Base-by-base conservation (phyloP, 2,329 filamentous ascomycete genomes). In the Ophiosphaerella herpotricha region DNA sequence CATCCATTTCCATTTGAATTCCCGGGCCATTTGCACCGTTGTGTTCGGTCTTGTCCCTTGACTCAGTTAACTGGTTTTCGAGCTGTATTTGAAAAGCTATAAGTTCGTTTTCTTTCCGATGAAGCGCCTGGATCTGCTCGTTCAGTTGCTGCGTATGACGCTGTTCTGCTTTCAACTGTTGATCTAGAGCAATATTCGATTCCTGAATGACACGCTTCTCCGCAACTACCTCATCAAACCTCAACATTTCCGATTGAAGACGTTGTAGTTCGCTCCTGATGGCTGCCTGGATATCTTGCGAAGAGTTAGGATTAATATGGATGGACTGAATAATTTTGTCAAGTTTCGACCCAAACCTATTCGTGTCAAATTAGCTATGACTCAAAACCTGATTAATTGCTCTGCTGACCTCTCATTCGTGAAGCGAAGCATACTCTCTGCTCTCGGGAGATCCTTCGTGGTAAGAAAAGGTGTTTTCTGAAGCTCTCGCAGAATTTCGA, bases 351-450 rank as follows among this genome's bases (percentile, higher is more conserved):
- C 57, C 46, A 11, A 69, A 34, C 4, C 66, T 69, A 7, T 41
- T 12, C 3, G 4, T 12, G 8, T 1, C 34, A 38, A 29, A 2
- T 67, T 26, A 63, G 47, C 14, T 42, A 11, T 13, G 18, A 9
- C 4, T 16, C 16, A 16, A 42, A 5, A 4, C 4, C n/a, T n/a
- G n/a, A 18, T 31, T 14, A n/a, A 2, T 31, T 4, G 9, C 7
- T 50, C 26, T 29, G 11, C 59, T 51, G 40, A 66, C 67, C 52
- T 55, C 31, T 68, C 46, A 21, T 60, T 43, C 5, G 69, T 24
- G 21, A 46, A 61, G 11, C 50, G 54, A 14, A 71, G 39, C 55
- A 65, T 67, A 7, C 31, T 31, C 39, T 71, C 62, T 2, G 55
- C 57, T 34, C 63, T 64, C 9, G 53, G 39, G 2, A 64, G 39